These are phyloP conservation scores for Elaeis oleifera DNA, from an alignment of 202 grass and related monocot species.

Conservation along the genomic window DNA sequence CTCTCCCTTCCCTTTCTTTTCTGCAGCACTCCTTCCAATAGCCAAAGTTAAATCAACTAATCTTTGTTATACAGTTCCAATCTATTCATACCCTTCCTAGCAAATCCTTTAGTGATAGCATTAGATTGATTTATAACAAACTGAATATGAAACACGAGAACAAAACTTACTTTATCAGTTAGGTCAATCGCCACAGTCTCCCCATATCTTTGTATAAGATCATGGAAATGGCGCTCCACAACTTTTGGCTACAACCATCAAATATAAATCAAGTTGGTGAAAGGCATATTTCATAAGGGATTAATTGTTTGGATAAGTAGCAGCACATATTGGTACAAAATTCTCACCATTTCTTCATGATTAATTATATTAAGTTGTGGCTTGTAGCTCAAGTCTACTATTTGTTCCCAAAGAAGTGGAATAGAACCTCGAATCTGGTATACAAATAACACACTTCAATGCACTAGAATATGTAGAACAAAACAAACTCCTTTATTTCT, in stretches of 20 bases:
- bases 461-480: too few species aligned
- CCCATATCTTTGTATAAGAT: conserved; percentile 95
- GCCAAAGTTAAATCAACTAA: too few species aligned
- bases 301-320: too few species aligned
- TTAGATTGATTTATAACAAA: too few species aligned
- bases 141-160: conserved; percentile 9
- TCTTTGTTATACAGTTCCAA: too few species aligned
- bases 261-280: not conserved
- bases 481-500: too few species aligned
- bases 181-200: conserved; percentile 62
- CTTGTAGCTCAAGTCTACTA: conserved; percentile 98
- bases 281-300: not conserved
- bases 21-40: too few species aligned
- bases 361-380: conserved; percentile 66
- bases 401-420: conserved; percentile 98
- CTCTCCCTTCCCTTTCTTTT: too few species aligned
- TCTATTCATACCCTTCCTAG: too few species aligned
- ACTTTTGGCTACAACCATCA: conserved; percentile 58
- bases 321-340: conserved; percentile 2
- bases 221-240: conserved; percentile 67
- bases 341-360: conserved; percentile 70
- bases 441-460: conserved; percentile 1
- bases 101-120: too few species aligned
- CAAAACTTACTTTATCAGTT: conserved; percentile 79
- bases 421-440: conserved; percentile 82